Conservation (phyloP, 192 early-diverging fungal genomes). For the Gryganskiella cystojenkinii region DNA sequence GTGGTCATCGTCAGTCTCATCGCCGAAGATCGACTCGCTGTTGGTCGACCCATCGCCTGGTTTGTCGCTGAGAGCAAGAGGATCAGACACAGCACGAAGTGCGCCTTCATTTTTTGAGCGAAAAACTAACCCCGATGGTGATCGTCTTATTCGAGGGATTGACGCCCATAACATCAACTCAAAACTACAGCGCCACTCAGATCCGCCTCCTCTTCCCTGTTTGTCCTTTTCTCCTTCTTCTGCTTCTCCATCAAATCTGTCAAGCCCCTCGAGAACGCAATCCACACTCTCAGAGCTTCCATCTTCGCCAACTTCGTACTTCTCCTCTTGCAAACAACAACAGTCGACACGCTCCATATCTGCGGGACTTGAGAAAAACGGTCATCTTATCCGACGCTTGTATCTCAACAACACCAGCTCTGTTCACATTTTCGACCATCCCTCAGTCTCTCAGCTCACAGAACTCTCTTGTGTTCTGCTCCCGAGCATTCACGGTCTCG, state of each 20-base stretch:
- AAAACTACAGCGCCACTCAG: no score
- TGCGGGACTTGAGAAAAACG: slow-evolving; percentile 10
- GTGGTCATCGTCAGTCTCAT: no score
- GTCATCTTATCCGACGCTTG: slow-evolving; percentile 6
- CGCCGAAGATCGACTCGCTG: not conserved
- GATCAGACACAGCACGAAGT: no score
- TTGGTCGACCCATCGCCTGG: not conserved
- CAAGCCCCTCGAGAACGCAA: not conserved
- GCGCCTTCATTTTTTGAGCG: no score
- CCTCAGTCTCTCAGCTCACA: not conserved
- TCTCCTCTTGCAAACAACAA: no score
- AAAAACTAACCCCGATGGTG: no score
- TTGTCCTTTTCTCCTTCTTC: not conserved
- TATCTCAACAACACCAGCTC: not conserved
- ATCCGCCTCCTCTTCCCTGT: no score
- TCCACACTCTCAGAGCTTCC: not conserved
- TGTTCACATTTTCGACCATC: not conserved
- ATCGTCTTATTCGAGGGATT: no score
- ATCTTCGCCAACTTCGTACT: not conserved
- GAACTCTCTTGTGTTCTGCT: slow-evolving; percentile 1
- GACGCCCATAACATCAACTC: no score
- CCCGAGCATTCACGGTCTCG: not conserved
- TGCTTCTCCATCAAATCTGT: not conserved
- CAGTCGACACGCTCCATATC: not conserved
- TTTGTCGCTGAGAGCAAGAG: no score